phyloP scores from a whole-genome alignment of 768 basidiomycete species.

The Phylloporus arenicola region DNA sequence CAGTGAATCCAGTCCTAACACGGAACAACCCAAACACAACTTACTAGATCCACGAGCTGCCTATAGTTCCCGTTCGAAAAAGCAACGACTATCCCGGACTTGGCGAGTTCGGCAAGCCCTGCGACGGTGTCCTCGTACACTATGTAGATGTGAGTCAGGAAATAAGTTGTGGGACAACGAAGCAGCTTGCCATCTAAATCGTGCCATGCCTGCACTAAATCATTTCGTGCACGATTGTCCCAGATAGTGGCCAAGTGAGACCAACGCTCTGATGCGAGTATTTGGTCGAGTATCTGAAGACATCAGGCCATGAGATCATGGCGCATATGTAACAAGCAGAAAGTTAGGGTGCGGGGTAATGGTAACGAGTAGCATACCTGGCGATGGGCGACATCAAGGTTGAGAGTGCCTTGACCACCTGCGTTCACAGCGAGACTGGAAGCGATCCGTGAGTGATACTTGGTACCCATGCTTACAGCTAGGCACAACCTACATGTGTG shows the following conservation, averaged over 20 bases:
- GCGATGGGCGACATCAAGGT: slow-evolving; percentile 53
- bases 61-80: slow-evolving; percentile 64
- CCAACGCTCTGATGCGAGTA: slow-evolving; percentile 50
- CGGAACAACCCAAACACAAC: background rate
- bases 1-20: background rate
- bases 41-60: slow-evolving; percentile 57
- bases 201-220: slow-evolving; percentile 56
- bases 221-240: slow-evolving; percentile 38
- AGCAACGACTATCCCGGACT: slow-evolving; percentile 44
- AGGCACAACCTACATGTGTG: slow-evolving; percentile 16
- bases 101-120: slow-evolving; percentile 48
- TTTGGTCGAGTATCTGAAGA: slow-evolving; percentile 49
- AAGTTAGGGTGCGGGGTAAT: background rate
- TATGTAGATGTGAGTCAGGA: slow-evolving; percentile 37
- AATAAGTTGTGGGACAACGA: too few species aligned
- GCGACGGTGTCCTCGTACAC: slow-evolving; percentile 54
- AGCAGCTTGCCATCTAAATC: slow-evolving; percentile 41
- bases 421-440: slow-evolving; percentile 39
- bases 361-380: slow-evolving; percentile 37
- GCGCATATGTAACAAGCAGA: background rate
- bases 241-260: slow-evolving; percentile 40
- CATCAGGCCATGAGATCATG: background rate
- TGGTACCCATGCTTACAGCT: background rate
- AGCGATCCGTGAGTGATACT: background rate
- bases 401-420: slow-evolving; percentile 43